phyloP scores from a whole-genome alignment of 2,329 filamentous ascomycete genomes.

The Phaeosphaeriaceae sp. region DNA sequence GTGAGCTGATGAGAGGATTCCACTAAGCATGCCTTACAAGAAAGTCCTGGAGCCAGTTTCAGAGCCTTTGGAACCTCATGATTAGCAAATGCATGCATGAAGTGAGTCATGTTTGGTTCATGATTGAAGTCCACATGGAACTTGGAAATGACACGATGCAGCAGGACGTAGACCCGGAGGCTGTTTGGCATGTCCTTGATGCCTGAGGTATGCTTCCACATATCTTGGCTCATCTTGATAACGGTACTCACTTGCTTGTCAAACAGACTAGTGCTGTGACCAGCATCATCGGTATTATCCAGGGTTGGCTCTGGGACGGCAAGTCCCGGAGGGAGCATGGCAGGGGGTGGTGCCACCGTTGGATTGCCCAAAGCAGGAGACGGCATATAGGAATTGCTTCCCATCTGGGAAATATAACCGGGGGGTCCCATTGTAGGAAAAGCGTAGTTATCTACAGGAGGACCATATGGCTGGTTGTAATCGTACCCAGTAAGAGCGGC shows the following conservation, averaged over 20 bases:
- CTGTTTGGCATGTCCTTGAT: slow-evolving; percentile 67
- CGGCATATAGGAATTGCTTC: slow-evolving; percentile 37
- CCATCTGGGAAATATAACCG: slow-evolving; percentile 31
- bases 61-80: slow-evolving; percentile 51
- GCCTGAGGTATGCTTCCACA: slow-evolving; percentile 67
- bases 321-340: slow-evolving; percentile 24
- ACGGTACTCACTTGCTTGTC: slow-evolving; percentile 51
- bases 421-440: slow-evolving; percentile 41
- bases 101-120: slow-evolving; percentile 64
- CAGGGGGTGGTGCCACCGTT: slow-evolving; percentile 34
- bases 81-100: slow-evolving; percentile 53
- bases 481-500: slow-evolving; percentile 31
- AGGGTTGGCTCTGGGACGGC: slow-evolving; percentile 22
- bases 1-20: slow-evolving; percentile 36
- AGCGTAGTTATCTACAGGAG: slow-evolving; percentile 37
- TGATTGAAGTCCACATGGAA: slow-evolving; percentile 66
- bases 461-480: slow-evolving; percentile 37
- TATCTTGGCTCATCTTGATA: slow-evolving; percentile 60
- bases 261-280: slow-evolving; percentile 42
- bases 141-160: slow-evolving; percentile 66
- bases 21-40: slow-evolving; percentile 51
- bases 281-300: slow-evolving; percentile 27
- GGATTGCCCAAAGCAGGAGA: slow-evolving; percentile 40
- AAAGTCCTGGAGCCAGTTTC: slow-evolving; percentile 53
- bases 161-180: slow-evolving; percentile 67